Conservation (phyloP, 108 stramenopile species). For the Chaetoceros muelleri region DNA sequence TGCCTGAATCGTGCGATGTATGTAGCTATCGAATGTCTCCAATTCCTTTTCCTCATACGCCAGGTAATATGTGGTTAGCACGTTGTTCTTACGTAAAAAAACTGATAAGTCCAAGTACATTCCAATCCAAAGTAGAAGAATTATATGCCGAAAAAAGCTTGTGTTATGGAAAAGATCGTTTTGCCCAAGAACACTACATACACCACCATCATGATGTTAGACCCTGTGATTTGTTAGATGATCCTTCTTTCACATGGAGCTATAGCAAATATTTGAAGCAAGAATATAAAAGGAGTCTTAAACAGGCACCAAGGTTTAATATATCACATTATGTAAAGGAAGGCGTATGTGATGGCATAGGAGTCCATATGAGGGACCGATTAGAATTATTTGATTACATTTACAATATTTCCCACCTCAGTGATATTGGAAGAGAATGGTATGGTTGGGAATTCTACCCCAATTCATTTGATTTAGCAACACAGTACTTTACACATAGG, state of each 20-base stretch:
- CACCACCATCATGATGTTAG: conserved; percentile 15
- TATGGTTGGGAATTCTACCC: no score
- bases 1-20: conserved; percentile 19
- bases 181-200: conserved; percentile 30
- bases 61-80: conserved; percentile 36
- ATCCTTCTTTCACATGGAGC: conserved; percentile 4
- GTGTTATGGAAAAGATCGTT: conserved; percentile 14
- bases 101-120: conserved; percentile 14
- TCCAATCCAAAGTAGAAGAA: conserved; percentile 8
- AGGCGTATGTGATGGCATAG: no score
- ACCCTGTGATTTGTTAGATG: conserved; percentile 27
- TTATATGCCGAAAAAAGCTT: conserved; percentile 1
- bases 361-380: no score
- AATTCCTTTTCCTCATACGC: conserved; percentile 24
- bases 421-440: no score
- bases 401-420: no score
- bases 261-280: no score
- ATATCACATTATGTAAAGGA: no score
- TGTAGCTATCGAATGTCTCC: conserved; percentile 25
- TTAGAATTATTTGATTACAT: no score
- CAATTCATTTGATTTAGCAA: no score
- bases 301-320: no score
- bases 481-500: no score
- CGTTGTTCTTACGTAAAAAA: conserved; percentile 21
- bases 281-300: no score